Evolutionary conservation across 129 eudicot genomes (phyloP).

Genomic region (Centrapalus pauciflorus): DNA sequence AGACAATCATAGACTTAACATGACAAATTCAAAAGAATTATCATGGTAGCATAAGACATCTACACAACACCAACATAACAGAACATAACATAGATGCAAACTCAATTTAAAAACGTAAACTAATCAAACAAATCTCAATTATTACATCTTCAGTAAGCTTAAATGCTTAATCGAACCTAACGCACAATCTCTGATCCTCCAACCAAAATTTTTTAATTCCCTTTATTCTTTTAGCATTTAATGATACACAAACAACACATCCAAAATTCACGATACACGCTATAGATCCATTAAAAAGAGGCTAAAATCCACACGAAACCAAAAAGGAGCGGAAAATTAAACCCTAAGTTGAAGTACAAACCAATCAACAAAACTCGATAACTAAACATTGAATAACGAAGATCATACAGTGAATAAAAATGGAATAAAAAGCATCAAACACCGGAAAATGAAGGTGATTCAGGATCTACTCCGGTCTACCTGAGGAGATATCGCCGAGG

Average conservation of each 20-base stretch:
- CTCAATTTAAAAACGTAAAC: neutral
- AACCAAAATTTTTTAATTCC: neutral
- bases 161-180: neutral
- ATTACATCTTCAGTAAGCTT: neutral
- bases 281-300: neutral
- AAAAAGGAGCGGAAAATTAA: neutral
- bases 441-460: neutral
- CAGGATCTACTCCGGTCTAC: constrained; percentile 6
- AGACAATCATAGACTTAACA: neutral
- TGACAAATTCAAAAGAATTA: neutral
- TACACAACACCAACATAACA: neutral
- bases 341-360: constrained; percentile 21
- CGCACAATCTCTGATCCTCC: neutral
- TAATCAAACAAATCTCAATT: constrained; percentile 6
- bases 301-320: neutral
- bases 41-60: neutral
- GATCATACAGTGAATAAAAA: neutral
- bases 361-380: neutral
- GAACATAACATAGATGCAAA: neutral
- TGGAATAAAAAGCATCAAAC: neutral
- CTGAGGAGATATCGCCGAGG: constrained; percentile 24
- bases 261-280: neutral
- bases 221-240: neutral
- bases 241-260: neutral
- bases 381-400: neutral